Percentiles rank a stretch among this genome's conserved stretches.
Evolutionary conservation across 129 eudicot species (phyloP).

Genomic region (Artemisia tridentata): DNA sequence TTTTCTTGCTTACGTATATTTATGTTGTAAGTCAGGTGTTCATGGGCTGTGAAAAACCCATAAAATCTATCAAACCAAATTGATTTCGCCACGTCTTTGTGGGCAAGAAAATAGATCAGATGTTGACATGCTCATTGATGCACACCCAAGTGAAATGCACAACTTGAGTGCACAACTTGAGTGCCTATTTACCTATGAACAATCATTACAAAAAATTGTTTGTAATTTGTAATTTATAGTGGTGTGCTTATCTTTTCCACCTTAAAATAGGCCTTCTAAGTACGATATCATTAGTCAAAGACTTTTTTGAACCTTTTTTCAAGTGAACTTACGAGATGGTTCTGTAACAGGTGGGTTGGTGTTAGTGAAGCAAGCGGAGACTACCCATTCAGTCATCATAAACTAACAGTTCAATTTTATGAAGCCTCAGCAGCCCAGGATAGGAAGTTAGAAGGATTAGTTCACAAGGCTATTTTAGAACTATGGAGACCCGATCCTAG

Average conservation of each 20-base stretch:
- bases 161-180: too few species aligned
- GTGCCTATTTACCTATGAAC: constrained; percentile 9
- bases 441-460: constrained; percentile 89
- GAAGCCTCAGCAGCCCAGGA: constrained; percentile 96
- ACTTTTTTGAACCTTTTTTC: neutral
- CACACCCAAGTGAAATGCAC: too few species aligned
- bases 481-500: constrained; percentile 96
- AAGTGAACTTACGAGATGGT: neutral
- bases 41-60: too few species aligned
- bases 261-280: neutral
- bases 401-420: too few species aligned
- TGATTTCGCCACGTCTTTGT: too few species aligned
- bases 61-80: neutral
- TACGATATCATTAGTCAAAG: neutral
- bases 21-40: too few species aligned
- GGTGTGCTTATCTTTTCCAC: neutral
- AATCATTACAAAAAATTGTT: neutral
- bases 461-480: constrained; percentile 91
- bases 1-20: too few species aligned
- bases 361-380: constrained; percentile 93
- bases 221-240: neutral
- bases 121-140: too few species aligned
- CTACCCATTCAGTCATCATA: too few species aligned
- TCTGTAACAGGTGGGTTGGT: constrained; percentile 83
- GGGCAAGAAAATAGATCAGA: too few species aligned